A percentile compares a stretch with the other conserved stretches of the same genome.
These are phyloP conservation scores for Artemisia tridentata DNA, from an alignment of 129 eudicot species.

Conservation along the genomic window DNA sequence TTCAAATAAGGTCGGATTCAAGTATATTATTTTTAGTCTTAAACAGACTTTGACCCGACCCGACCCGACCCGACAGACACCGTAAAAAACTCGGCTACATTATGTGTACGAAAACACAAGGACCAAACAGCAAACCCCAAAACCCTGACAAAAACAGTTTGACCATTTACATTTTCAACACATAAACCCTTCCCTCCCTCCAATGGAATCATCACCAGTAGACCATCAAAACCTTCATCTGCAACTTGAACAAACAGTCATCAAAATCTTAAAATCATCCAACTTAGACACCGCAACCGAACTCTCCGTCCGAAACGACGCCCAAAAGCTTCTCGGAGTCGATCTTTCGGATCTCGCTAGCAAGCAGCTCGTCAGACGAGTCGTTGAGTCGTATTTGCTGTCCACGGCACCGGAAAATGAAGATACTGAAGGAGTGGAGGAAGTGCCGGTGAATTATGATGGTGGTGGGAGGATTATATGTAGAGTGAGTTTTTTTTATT, in stretches of 20 bases:
- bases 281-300: slow-evolving; percentile 68
- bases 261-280: slow-evolving; percentile 44
- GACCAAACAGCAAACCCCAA: no score
- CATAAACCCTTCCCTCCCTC: slow-evolving; percentile 25
- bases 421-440: slow-evolving; percentile 13
- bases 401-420: slow-evolving; percentile 31
- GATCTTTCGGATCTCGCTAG: slow-evolving; percentile 42
- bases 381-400: slow-evolving; percentile 61
- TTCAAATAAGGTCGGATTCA: no score
- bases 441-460: slow-evolving; percentile 18
- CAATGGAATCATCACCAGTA: slow-evolving; percentile 27
- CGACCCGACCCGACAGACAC: no score
- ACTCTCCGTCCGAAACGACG: slow-evolving; percentile 48
- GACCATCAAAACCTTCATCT: slow-evolving; percentile 9
- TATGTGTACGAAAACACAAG: no score
- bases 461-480: slow-evolving; percentile 40
- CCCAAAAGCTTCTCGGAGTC: slow-evolving; percentile 49
- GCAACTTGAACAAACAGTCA: slow-evolving; percentile 55
- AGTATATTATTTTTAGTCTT: no score
- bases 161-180: not conserved
- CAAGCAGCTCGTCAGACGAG: slow-evolving; percentile 49
- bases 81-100: no score
- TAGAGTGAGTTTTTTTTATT: slow-evolving; percentile 37
- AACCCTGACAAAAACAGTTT: no score
- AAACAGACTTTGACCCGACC: no score